phyloP scores from a whole-genome alignment of 2,329 filamentous ascomycete species.

The Hymenoscyphus salicellus region DNA sequence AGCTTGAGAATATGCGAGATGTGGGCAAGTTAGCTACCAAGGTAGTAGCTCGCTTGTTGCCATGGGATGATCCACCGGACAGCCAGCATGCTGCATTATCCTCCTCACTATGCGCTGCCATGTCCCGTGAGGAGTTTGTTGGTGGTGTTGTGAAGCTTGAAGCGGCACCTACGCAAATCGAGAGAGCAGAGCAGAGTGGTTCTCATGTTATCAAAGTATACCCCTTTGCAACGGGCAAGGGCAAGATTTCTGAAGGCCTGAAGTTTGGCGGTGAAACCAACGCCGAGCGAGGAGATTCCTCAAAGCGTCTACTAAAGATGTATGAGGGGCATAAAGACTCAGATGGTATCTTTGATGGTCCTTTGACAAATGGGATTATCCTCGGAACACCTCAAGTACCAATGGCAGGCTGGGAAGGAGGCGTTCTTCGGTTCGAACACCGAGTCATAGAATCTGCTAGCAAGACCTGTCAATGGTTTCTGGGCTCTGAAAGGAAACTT shows the following conservation, averaged over 20 bases:
- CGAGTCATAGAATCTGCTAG: constrained; percentile 46
- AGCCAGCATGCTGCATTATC: constrained; percentile 78
- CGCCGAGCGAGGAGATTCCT: constrained; percentile 73
- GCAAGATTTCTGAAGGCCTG: constrained; percentile 62
- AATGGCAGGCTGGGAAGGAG: constrained; percentile 72
- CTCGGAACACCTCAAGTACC: constrained; percentile 57
- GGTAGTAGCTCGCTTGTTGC: constrained; percentile 69
- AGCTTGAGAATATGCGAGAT: constrained; percentile 61
- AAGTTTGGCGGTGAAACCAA: constrained; percentile 87
- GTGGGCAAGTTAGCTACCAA: constrained; percentile 59
- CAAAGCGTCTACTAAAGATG: constrained; percentile 67
- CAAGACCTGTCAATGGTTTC: constrained; percentile 63
- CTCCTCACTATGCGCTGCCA: constrained; percentile 66
- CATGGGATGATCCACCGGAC: constrained; percentile 86
- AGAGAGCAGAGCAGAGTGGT: constrained; percentile 46
- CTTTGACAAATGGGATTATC: constrained; percentile 84
- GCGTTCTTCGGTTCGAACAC: constrained; percentile 75
- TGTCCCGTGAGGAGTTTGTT: constrained; percentile 71
- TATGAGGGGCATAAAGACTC: constrained; percentile 58
- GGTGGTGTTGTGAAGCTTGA: constrained; percentile 87
- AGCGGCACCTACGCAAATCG: constrained; percentile 58
- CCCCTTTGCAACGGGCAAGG: constrained; percentile 64
- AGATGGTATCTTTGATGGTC: constrained; percentile 71
- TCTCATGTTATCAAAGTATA: constrained; percentile 67
- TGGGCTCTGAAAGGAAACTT: constrained; percentile 72